These are phyloP conservation scores for Pythium grandisporangium DNA, from an alignment of 352 stramenopile genomes.

Conservation along the genomic window DNA sequence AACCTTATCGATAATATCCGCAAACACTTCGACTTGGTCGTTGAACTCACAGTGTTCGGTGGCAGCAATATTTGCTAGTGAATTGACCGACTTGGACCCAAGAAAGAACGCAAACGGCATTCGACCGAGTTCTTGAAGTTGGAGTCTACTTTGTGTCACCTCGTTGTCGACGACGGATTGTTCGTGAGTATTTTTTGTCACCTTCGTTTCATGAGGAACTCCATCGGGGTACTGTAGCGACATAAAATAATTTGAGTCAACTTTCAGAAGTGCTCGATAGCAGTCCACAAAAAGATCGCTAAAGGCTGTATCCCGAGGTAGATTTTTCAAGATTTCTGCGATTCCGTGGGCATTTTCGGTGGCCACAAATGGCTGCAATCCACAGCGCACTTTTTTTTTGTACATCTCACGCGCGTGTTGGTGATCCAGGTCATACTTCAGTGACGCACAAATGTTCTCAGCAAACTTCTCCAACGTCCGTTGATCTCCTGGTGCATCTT, in stretches of 20 bases:
- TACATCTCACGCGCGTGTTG: conserved; percentile 53
- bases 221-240: conserved; percentile 25
- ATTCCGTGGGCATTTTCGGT: conserved; percentile 66
- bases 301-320: conserved; percentile 64
- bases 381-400: conserved; percentile 74
- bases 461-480: conserved; percentile 61
- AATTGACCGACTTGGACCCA: conserved; percentile 37
- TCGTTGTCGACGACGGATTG: too few relatives aligned
- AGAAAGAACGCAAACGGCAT: conserved; percentile 73
- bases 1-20: conserved; percentile 60
- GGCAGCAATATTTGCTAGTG: conserved; percentile 40
- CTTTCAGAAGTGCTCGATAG: conserved; percentile 40
- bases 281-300: conserved; percentile 71
- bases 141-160: conserved; percentile 44
- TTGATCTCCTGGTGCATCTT: conserved; percentile 50
- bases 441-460: conserved; percentile 70
- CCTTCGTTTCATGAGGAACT: too few relatives aligned
- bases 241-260: conserved; percentile 54
- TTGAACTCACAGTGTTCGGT: conserved; percentile 27
- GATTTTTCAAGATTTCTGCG: conserved; percentile 72
- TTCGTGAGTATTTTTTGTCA: too few relatives aligned
- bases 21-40: conserved; percentile 39
- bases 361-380: conserved; percentile 38
- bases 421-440: conserved; percentile 77
- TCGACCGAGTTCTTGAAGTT: conserved; percentile 32